These are phyloP conservation scores for Inosperma sp. DNA, from an alignment of 768 basidiomycete genomes.

Conservation along the genomic window DNA sequence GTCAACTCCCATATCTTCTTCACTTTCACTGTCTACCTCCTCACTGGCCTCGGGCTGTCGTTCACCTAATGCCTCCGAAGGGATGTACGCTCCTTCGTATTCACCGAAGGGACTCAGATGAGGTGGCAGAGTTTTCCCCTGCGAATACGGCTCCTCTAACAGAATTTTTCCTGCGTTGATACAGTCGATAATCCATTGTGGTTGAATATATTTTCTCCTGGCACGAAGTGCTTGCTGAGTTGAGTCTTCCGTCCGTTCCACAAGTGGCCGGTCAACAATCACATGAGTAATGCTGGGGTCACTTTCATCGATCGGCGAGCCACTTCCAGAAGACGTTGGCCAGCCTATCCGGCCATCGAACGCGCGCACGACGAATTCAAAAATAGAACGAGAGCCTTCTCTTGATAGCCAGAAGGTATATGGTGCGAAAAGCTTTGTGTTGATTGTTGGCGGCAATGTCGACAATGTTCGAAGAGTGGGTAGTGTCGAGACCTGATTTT, in stretches of 20 bases:
- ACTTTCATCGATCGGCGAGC: slow-evolving; percentile 71
- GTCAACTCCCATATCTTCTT: slow-evolving; percentile 11
- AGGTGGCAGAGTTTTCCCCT: slow-evolving; percentile 84
- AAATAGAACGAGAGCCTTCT: slow-evolving; percentile 84
- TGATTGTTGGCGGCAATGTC: slow-evolving; percentile 51
- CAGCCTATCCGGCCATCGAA: slow-evolving; percentile 93
- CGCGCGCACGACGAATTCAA: slow-evolving; percentile 90
- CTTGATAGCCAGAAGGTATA: slow-evolving; percentile 93
- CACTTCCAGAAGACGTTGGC: slow-evolving; percentile 75
- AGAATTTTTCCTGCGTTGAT: slow-evolving; percentile 84
- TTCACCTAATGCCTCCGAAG: slow-evolving; percentile 38
- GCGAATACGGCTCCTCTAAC: slow-evolving; percentile 79
- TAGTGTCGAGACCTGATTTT: slow-evolving; percentile 42
- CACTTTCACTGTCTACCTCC: slow-evolving; percentile 21
- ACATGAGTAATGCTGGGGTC: slow-evolving; percentile 92
- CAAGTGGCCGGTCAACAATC: slow-evolving; percentile 83
- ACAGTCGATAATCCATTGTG: slow-evolving; percentile 97
- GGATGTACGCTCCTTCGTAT: slow-evolving; percentile 71
- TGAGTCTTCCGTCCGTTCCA: slow-evolving; percentile 40
- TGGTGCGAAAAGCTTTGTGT: slow-evolving; percentile 69
- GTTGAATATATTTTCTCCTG: slow-evolving; percentile 86
- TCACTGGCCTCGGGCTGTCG: slow-evolving; percentile 32
- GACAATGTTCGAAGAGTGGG: slow-evolving; percentile 67
- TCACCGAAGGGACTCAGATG: slow-evolving; percentile 96
- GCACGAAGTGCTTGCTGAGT: slow-evolving; percentile 58